phyloP scores from a whole-genome alignment of 345 rosid genomes.

The Gynandropsis gynandra region DNA sequence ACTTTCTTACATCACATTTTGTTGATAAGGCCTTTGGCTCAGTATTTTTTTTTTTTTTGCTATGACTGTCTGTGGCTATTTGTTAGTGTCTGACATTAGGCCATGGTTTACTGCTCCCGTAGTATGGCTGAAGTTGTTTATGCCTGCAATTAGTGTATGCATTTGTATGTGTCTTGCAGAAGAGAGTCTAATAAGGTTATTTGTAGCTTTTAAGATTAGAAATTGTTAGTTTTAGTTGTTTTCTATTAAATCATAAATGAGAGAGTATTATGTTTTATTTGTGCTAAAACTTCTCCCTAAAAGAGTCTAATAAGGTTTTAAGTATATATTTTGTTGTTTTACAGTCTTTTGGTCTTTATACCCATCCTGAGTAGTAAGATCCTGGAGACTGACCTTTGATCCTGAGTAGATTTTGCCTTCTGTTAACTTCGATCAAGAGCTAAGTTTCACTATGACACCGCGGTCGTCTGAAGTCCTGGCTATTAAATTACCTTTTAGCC shows the following conservation, averaged over 20 bases:
- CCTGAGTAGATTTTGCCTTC: too few relatives aligned
- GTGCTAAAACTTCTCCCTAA: too few relatives aligned
- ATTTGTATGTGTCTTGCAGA: not conserved
- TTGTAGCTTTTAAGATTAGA: too few relatives aligned
- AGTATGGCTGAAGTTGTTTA: not conserved
- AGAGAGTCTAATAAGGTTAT: too few relatives aligned
- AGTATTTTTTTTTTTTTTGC: not conserved
- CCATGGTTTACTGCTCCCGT: not conserved
- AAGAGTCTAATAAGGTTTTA: too few relatives aligned
- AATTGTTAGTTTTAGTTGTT: too few relatives aligned
- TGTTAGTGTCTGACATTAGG: too few relatives aligned
- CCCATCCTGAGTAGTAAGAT: constrained; percentile 2
- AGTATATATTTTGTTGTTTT: constrained; percentile 1
- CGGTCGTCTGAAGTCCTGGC: not conserved
- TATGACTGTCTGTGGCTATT: not conserved
- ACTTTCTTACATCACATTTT: too few relatives aligned
- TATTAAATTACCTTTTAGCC: not conserved
- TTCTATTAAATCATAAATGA: too few relatives aligned
- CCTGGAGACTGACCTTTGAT: not conserved
- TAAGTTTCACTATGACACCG: not conserved
- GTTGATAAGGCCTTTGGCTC: too few relatives aligned
- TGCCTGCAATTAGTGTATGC: not conserved
- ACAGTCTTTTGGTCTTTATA: not conserved
- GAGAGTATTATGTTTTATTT: too few relatives aligned
- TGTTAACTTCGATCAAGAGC: too few relatives aligned